Evolutionary conservation across 148 eudicot genomes (phyloP).

Genomic region (Camellia sinensis): DNA sequence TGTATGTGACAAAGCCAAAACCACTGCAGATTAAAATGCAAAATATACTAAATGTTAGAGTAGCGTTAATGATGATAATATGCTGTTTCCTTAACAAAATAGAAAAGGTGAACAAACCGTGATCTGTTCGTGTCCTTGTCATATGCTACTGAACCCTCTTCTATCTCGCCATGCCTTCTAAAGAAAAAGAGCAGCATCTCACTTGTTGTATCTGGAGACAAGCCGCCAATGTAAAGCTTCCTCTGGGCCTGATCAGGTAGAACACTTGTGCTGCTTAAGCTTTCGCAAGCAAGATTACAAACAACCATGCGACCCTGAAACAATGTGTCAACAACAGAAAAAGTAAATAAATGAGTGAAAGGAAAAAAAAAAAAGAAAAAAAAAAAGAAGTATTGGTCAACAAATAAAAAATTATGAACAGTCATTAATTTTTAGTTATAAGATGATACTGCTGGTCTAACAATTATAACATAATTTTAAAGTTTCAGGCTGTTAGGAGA

Average conservation of each 20-base stretch:
- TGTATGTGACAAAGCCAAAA: constrained; percentile 66
- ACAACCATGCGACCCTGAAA: constrained; percentile 65
- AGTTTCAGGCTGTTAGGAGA: neutral
- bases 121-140: constrained; percentile 62
- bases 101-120: constrained; percentile 30
- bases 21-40: constrained; percentile 38
- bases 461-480: neutral
- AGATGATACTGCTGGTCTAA: neutral
- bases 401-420: neutral
- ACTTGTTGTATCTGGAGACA: constrained; percentile 60
- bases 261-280: constrained; percentile 40
- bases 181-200: constrained; percentile 62
- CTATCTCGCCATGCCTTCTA: constrained; percentile 56
- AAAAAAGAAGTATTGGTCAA: neutral
- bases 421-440: neutral
- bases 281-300: constrained; percentile 66
- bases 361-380: neutral
- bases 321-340: neutral
- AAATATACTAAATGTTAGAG: neutral
- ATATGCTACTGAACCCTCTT: constrained; percentile 78
- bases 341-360: neutral
- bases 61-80: neutral
- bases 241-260: constrained; percentile 60
- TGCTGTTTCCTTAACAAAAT: neutral
- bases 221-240: constrained; percentile 61